Evolutionary conservation across 306 rosid genomes (phyloP).

Genomic region (Sesbania bispinosa): DNA sequence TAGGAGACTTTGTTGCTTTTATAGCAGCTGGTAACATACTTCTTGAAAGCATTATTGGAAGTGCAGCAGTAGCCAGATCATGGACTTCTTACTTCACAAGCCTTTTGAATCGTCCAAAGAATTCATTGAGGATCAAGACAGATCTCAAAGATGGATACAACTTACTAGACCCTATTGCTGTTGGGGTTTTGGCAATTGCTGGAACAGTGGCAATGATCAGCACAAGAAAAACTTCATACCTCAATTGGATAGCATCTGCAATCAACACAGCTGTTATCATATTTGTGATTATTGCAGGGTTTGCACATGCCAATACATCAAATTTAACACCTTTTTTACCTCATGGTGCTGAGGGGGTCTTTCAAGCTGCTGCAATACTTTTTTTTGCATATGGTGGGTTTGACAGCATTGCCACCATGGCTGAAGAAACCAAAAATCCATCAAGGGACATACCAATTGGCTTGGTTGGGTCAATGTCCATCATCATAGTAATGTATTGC

Average conservation of each 20-base stretch:
- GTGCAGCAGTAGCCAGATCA: slow-evolving; percentile 64
- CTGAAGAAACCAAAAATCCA: slow-evolving; percentile 74
- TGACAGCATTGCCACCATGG: slow-evolving; percentile 67
- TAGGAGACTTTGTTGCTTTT: slow-evolving; percentile 80
- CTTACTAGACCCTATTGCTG: slow-evolving; percentile 72
- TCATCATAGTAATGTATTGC: slow-evolving; percentile 59
- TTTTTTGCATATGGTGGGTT: slow-evolving; percentile 81
- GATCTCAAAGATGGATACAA: slow-evolving; percentile 47
- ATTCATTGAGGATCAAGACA: slow-evolving; percentile 54
- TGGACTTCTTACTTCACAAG: slow-evolving; percentile 82
- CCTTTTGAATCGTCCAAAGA: slow-evolving; percentile 45
- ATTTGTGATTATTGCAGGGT: slow-evolving; percentile 54
- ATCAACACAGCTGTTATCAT: slow-evolving; percentile 47
- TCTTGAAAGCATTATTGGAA: slow-evolving; percentile 60
- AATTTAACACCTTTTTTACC: slow-evolving; percentile 65
- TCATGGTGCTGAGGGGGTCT: slow-evolving; percentile 52
- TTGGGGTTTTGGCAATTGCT: slow-evolving; percentile 38
- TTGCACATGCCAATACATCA: slow-evolving; percentile 45
- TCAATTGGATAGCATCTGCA: slow-evolving; percentile 73
- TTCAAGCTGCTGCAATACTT: slow-evolving; percentile 65
- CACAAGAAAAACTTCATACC: slow-evolving; percentile 59
- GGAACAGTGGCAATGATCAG: slow-evolving; percentile 51
- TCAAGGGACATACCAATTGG: slow-evolving; percentile 70
- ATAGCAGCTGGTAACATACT: slow-evolving; percentile 77
- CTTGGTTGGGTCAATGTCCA: slow-evolving; percentile 67